These are phyloP conservation scores for Phytophthora litchii DNA, from an alignment of 352 stramenopile species.

Conservation along the genomic window DNA sequence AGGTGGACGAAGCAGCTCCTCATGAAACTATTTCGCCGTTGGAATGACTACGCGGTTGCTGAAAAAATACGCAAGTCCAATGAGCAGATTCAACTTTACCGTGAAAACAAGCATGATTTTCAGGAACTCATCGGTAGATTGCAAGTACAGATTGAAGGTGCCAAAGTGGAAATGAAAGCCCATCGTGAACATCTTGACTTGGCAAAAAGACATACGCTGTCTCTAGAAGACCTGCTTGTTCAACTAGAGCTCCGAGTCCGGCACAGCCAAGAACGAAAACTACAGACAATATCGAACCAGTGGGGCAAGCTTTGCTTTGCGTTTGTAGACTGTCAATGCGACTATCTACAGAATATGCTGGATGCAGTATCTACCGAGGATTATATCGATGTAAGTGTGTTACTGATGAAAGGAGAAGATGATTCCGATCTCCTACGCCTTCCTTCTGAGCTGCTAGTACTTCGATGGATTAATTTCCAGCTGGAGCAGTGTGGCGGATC, in stretches of 20 bases:
- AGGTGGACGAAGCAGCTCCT: slow-evolving; percentile 60
- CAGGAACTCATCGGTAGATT: slow-evolving; percentile 57
- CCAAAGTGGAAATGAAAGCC: slow-evolving; percentile 46
- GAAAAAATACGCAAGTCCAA: slow-evolving; percentile 41
- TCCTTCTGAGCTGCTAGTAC: slow-evolving; percentile 62
- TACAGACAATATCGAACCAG: slow-evolving; percentile 69
- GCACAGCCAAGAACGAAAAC: slow-evolving; percentile 59
- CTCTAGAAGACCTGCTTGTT: slow-evolving; percentile 56
- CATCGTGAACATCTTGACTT: slow-evolving; percentile 69
- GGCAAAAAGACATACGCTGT: slow-evolving; percentile 60
- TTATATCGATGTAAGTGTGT: slow-evolving; percentile 50
- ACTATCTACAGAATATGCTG: slow-evolving; percentile 70
- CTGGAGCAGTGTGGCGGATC: slow-evolving; percentile 47
- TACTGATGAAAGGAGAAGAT: slow-evolving; percentile 64
- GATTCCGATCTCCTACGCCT: slow-evolving; percentile 50
- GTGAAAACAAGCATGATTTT: slow-evolving; percentile 53
- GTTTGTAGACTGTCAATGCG: slow-evolving; percentile 60
- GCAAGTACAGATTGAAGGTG: slow-evolving; percentile 57
- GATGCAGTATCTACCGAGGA: slow-evolving; percentile 41
- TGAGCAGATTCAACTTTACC: slow-evolving; percentile 53
- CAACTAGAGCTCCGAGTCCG: slow-evolving; percentile 57
- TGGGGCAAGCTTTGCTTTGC: slow-evolving; percentile 64
- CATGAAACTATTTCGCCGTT: slow-evolving; percentile 49
- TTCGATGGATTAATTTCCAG: slow-evolving; percentile 79
- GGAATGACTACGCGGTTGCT: slow-evolving; percentile 43